Base-by-base conservation (phyloP, 1,284 basidiomycete species). In the Xerocomus amazonicus region DNA sequence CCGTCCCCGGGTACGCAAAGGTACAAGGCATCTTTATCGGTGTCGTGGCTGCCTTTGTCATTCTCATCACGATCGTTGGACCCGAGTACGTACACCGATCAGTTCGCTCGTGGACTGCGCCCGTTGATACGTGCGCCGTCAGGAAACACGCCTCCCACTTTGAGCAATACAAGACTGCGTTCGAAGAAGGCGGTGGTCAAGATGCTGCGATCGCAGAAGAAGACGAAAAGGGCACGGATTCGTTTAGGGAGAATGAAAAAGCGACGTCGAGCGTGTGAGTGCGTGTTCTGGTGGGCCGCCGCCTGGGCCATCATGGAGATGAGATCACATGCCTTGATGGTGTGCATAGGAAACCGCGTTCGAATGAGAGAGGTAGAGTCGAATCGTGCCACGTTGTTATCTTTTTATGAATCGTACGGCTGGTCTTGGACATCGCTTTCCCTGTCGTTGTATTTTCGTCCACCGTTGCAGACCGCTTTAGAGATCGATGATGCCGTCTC, bases 21-120 rank as follows among this genome's bases (percentile, higher is more conserved):
- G 79, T 95, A 14, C 88, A 92, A 70, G 93, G 87, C 41, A 93
- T 97, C 64, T 74, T 96, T 33, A 87, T 97, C 51, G 94, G 86
- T n/a, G 74, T 76, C 31, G 79, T 89, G 23, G 72, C 83, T 9
- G 80, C 78, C 0, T 90, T 84, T 56, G 77, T 87, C 17, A 60
- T 91, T 35, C 31, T 89, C 56, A 71, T 88, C 56, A 86, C 83
- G 2, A 69, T 86, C 52, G 61, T 90, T 50, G 87, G 86, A 9
- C 87, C 87, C 2, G 87, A 90, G 84, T 84, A 53, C 51, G 81
- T 75, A n/a, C 29, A 14, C 7, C 23, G 6, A 7, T 33, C 41
- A 23, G 19, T n/a, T 31, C 28, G 10, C 17, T 13, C 10, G 23
- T 17, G 26, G 14, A 16, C 13, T 3, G 26, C 33, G 8, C 9